phyloP scores from a whole-genome alignment of 75 land plant genomes.

The Sequoiadendron giganteum region DNA sequence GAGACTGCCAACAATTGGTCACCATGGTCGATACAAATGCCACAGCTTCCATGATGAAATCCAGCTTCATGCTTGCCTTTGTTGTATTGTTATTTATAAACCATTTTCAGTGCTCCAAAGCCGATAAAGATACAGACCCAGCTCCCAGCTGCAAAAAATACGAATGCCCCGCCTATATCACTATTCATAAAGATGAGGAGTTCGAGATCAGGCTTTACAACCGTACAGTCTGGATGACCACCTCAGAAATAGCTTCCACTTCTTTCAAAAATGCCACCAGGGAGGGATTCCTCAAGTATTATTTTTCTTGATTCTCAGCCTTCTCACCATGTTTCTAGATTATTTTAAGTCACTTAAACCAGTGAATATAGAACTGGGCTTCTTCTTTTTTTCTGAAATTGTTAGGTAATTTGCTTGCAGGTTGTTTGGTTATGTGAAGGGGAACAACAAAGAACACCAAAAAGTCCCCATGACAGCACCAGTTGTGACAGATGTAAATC shows the following conservation, averaged over 20 bases:
- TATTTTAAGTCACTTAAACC: not conserved
- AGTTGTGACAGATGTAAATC: not conserved
- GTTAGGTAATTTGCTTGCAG: not conserved
- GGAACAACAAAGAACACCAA: not conserved
- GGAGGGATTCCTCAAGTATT: too few species aligned
- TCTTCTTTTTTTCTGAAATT: not conserved
- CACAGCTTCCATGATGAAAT: not conserved
- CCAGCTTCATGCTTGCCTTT: not conserved
- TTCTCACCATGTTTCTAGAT: too few species aligned
- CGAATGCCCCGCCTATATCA: not conserved
- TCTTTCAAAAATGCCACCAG: too few species aligned
- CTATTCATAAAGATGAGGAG: not conserved
- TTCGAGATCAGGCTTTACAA: slow-evolving; percentile 1
- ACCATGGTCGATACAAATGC: too few species aligned
- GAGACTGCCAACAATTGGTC: too few species aligned
- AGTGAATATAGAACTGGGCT: not conserved
- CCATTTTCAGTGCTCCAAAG: not conserved
- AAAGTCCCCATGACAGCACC: slow-evolving; percentile 3
- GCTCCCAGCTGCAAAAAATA: not conserved
- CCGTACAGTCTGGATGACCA: not conserved
- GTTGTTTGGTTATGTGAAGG: not conserved
- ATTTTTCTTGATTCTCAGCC: too few species aligned
- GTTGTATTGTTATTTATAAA: not conserved
- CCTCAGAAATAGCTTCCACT: not conserved
- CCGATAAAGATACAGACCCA: not conserved